Evolutionary conservation across 805 yeast genomes (phyloP), one percentile per base, ranked within the genome.

Genomic region (Vanderwaltozyma yarrowii): DNA sequence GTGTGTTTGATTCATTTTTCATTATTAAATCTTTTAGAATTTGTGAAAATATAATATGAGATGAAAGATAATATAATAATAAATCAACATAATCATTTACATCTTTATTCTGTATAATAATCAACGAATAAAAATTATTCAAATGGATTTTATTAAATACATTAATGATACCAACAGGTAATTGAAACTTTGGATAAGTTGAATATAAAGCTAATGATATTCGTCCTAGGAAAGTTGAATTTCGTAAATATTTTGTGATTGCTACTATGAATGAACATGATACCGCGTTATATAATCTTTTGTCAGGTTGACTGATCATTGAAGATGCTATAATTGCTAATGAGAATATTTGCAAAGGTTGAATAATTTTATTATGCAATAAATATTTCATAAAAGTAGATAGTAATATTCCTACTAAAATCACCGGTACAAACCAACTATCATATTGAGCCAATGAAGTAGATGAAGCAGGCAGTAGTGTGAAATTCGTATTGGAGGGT

Each of bases 271-370:
- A 47, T 7, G 59, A 51, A 33, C 56, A 50, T n/a, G 54, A 42
- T 1, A 56, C 48, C 4, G 62, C 61, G 37, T 45, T 48, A 35
- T 49, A 49, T 23, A 56, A 28, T 17, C 56, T 50, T 26, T 55
- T 54, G 12, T 38, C 41, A 3, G 61, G 57, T 32, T 56, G 54
- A 38, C 54, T 57, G n/a, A 56, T 54, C 45, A 57, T 43, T n/a
- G 58, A 56, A 1, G 63, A 57, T 14, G 62, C 58, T 17, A 56
- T 29, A 1, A 57, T 49, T 8, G 61, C 45, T 28, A 54, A 42
- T 3, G 60, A 52, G 32, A 58, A 40, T 33, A 47, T 52, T 38
- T 56, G 51, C 17, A 54, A 41, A 3, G 57, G 58, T 7, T 37
- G 36, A 12, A 48, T 36, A 33, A 56, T 51, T 36, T 49, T 49